Evolutionary conservation across 73 alveolate species (phyloP).

Genomic region (Paramecium tetraurelia): DNA sequence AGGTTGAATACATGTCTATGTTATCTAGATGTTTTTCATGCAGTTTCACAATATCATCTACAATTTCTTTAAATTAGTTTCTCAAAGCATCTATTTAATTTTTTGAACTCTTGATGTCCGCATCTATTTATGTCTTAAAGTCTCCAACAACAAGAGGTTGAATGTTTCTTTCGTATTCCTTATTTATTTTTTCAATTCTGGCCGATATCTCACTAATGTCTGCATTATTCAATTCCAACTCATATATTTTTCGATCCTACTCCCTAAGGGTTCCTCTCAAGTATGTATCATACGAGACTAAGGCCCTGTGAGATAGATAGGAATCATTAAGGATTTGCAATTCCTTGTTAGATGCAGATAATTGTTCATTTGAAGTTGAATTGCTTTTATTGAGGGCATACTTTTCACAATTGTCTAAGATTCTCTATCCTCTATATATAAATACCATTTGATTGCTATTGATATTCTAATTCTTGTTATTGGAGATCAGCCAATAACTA

Average conservation of each 20-base stretch:
- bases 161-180: conserved; percentile 32
- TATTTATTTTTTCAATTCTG: conserved; percentile 47
- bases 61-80: conserved; percentile 39
- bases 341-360: neutral
- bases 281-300: conserved; percentile 11
- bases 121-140: conserved; percentile 34
- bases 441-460: neutral
- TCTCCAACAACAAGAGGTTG: conserved; percentile 49
- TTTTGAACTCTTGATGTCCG: conserved; percentile 36
- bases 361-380: neutral
- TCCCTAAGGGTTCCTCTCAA: conserved; percentile 43
- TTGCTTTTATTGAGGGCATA: neutral
- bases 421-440: neutral
- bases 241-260: conserved; percentile 39
- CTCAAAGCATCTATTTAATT: conserved; percentile 28
- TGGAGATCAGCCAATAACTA: neutral
- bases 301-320: conserved; percentile 25
- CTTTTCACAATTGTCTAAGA: neutral
- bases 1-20: conserved; percentile 41
- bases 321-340: neutral
- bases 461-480: neutral
- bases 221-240: conserved; percentile 45
- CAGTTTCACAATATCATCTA: conserved; percentile 41
- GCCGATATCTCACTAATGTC: conserved; percentile 36
- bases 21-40: conserved; percentile 49